These are phyloP conservation scores for Alternaria conjuncta DNA, from an alignment of 2,329 filamentous ascomycete species.

Conservation along the genomic window DNA sequence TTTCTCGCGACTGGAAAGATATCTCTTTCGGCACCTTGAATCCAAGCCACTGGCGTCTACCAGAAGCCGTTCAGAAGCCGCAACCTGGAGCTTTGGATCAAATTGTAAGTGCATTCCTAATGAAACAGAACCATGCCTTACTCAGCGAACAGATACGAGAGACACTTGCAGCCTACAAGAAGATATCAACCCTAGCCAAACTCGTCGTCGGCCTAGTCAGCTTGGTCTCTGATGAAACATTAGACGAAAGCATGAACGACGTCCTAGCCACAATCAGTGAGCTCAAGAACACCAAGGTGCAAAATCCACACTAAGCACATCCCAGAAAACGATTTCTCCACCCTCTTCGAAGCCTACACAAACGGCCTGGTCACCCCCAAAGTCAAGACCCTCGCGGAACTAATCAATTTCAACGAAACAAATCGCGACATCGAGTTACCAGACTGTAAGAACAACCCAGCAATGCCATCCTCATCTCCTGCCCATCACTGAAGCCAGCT, in stretches of 20 bases:
- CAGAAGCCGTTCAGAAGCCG: neutral
- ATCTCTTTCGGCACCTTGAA: neutral
- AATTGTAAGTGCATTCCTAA: neutral
- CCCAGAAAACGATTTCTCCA: neutral
- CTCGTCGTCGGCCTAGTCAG: neutral
- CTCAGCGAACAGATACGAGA: neutral
- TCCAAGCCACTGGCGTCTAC: neutral
- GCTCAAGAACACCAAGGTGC: rapidly evolving
- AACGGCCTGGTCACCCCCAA: neutral
- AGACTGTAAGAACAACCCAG: neutral
- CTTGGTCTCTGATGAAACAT: neutral
- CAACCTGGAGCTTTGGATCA: neutral
- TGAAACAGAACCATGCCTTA: neutral
- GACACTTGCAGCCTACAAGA: neutral
- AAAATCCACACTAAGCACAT: neutral
- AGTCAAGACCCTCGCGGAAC: neutral
- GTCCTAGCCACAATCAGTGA: neutral
- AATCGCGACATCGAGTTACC: neutral
- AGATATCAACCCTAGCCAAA: neutral
- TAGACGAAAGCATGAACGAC: neutral
- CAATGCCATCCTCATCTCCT: rapidly evolving
- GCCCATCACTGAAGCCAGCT: neutral
- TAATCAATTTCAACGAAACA: neutral
- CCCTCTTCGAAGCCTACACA: neutral
- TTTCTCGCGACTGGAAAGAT: neutral